Conservation (phyloP, 148 eudicot species). For the Vaccinium darrowii region DNA sequence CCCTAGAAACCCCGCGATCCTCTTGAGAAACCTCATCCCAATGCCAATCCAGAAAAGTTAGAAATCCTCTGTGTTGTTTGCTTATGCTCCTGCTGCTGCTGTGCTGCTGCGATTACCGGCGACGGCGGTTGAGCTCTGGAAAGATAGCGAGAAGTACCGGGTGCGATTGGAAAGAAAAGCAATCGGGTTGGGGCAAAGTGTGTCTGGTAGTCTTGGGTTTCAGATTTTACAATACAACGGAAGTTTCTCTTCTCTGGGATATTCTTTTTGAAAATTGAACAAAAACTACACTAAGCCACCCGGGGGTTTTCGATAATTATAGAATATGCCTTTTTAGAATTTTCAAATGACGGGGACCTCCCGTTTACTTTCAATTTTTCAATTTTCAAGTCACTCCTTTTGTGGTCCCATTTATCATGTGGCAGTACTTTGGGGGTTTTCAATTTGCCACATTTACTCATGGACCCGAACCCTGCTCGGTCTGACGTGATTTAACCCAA, state of each 20-base stretch:
- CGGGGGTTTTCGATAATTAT: background rate
- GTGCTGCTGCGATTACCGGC: background rate
- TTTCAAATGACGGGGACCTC: background rate
- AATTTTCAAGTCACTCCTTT: too few species aligned
- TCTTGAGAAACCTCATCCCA: conserved; percentile 52
- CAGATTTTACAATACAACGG: too few species aligned
- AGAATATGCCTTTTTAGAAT: background rate
- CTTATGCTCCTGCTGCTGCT: background rate
- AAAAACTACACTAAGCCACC: background rate
- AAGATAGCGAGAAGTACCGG: background rate
- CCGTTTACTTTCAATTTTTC: background rate
- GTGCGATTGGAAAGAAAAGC: background rate
- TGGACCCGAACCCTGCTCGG: background rate
- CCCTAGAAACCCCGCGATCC: conserved; percentile 59
- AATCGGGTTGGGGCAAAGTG: background rate
- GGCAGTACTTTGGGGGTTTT: too few species aligned
- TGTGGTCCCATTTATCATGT: background rate
- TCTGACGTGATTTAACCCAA: background rate
- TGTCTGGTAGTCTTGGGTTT: background rate
- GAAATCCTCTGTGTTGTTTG: background rate
- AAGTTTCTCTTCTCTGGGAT: too few species aligned
- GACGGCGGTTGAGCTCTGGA: background rate
- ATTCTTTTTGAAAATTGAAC: background rate
- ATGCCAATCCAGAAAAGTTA: background rate
- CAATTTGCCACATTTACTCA: too few species aligned